Evolutionary conservation across 2,329 filamentous ascomycete genomes (phyloP), one percentile per base, ranked within the genome.

Genomic region (Ceratocystis diversiconidia): DNA sequence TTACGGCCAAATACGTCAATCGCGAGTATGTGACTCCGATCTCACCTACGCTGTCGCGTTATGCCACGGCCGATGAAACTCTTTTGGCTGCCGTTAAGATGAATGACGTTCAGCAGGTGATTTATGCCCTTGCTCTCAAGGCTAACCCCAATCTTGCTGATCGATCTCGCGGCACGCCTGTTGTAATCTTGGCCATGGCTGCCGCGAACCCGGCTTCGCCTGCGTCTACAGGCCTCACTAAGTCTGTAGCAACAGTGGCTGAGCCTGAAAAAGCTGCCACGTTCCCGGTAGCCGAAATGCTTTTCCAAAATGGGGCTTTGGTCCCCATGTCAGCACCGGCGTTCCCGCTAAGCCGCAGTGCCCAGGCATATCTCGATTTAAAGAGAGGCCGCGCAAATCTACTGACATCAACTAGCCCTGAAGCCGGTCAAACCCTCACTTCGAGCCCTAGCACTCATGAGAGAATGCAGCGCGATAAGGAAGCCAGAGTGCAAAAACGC

Each of bases 1-100:
- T 99, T 74, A 97, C 90, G 0, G 82, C 88, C 65, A 99, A 99
- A 75, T 99, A 99, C 73, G 88, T 90, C 62, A 90, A 97, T 43
- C 82, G 86, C 68, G 83, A 85, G 3, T 97, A 84, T 71, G 87
- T 99, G 3, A 86, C 92, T 71, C 85, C 87, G 0, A 86, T 90
- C 30, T 89, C 89, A 1, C 74, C 87, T 2, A 87, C 87, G 0
- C 77, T 91, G 55, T 92, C 90, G 1, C 83, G 88, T 41, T 94
- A 89, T 73, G 79, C 81, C 1, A 90, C 87, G 0, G 79, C 92
- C 0, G 91, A 97, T 68, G 94, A 99, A 71, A 92, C 89, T 0
- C 81, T 99, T 5, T 79, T 99, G 48, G 91, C 92, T 4, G 92
- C 89, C 8, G 92, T 97, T 74, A 99, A 97, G 80, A 90, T 87